phyloP scores from a whole-genome alignment of 2,329 filamentous ascomycete species.

The Colletotrichum limetticola region DNA sequence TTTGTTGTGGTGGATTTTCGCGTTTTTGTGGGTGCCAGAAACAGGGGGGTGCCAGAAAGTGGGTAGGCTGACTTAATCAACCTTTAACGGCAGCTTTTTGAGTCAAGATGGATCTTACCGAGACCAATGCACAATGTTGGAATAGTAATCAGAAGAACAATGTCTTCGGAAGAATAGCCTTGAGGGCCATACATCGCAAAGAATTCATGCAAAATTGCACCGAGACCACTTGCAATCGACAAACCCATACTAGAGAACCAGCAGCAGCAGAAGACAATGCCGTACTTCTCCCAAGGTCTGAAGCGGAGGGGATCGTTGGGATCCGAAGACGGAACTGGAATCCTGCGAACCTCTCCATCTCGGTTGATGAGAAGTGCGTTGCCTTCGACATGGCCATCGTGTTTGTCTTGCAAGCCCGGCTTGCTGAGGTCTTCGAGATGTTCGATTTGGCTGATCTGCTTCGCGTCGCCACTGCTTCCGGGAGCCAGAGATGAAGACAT shows the following conservation, averaged over 20 bases:
- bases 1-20: too few species aligned
- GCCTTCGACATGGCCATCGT: constrained; percentile 24
- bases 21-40: too few species aligned
- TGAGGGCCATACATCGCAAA: constrained; percentile 43
- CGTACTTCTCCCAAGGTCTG: constrained; percentile 38
- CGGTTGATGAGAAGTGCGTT: constrained; percentile 33
- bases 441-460: constrained; percentile 3
- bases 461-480: neutral
- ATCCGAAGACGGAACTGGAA: constrained; percentile 36
- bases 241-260: constrained; percentile 47
- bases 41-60: too few species aligned
- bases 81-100: too few species aligned
- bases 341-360: constrained; percentile 32
- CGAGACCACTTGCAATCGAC: constrained; percentile 63
- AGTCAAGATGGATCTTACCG: constrained; percentile 24
- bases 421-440: constrained; percentile 13
- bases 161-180: constrained; percentile 39
- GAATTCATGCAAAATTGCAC: constrained; percentile 47
- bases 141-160: constrained; percentile 48
- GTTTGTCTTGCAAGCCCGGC: neutral
- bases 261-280: constrained; percentile 40
- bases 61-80: too few species aligned
- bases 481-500: neutral
- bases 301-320: constrained; percentile 43
- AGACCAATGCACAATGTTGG: constrained; percentile 52